Percentiles rank a stretch among this genome's conserved stretches.
phyloP scores from a whole-genome alignment of 148 eudicot species.

The Tetragonia tetragonoides region DNA sequence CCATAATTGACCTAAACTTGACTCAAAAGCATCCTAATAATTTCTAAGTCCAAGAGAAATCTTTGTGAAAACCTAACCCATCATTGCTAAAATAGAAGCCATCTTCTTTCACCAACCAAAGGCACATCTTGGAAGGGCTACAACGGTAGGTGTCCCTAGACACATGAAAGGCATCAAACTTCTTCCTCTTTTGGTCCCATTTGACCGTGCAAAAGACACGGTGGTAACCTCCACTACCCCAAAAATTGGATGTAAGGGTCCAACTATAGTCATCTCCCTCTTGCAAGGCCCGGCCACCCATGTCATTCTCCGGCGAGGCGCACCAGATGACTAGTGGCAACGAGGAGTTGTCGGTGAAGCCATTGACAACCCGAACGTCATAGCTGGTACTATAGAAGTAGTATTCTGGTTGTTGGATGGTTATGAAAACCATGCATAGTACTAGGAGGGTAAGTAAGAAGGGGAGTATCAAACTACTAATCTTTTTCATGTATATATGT shows the following conservation, averaged over 20 bases:
- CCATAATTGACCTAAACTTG: too few species aligned
- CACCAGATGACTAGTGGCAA: slow-evolving; percentile 67
- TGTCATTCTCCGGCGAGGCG: slow-evolving; percentile 30
- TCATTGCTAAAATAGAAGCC: slow-evolving; percentile 65
- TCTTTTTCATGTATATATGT: slow-evolving; percentile 3
- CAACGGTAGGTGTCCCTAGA: slow-evolving; percentile 45
- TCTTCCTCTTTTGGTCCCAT: slow-evolving; percentile 44
- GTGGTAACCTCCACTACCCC: slow-evolving; percentile 6
- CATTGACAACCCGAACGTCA: slow-evolving; percentile 48
- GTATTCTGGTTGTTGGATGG: slow-evolving; percentile 21
- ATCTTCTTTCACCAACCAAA: slow-evolving; percentile 67
- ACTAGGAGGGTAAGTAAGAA: slow-evolving; percentile 21
- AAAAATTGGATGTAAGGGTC: slow-evolving; percentile 26
- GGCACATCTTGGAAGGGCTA: slow-evolving; percentile 35
- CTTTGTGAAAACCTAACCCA: slow-evolving; percentile 42
- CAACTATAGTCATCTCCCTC: slow-evolving; percentile 66
- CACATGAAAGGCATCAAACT: slow-evolving; percentile 40
- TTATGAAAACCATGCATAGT: slow-evolving; percentile 29
- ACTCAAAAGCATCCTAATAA: too few species aligned
- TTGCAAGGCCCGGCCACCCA: slow-evolving; percentile 71
- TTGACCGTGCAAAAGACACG: slow-evolving; percentile 52
- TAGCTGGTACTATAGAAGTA: slow-evolving; percentile 14
- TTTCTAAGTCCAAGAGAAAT: slow-evolving; percentile 48
- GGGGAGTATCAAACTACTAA: slow-evolving; percentile 7
- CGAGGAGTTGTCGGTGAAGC: slow-evolving; percentile 65